Base-by-base conservation (phyloP, 805 yeast species). In the Lachancea cidri region DNA sequence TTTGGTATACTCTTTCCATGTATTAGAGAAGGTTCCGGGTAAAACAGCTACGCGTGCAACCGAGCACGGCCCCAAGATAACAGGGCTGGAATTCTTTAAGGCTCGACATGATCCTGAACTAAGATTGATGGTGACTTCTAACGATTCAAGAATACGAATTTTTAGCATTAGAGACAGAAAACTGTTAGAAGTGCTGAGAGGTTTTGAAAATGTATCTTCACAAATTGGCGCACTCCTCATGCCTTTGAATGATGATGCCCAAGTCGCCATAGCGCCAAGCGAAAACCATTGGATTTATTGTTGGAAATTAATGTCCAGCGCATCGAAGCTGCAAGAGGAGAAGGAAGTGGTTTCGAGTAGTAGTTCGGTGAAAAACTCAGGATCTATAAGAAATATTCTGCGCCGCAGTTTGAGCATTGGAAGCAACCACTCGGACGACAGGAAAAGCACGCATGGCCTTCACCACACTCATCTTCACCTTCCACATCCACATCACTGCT, bases 271-370 rank as follows among this genome's bases (percentile, higher is more conserved):
- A 6, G 71, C 84, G 5, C 95, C 95, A 0, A 83, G 94, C 9
- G 96, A 89, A 57, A 93, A 89, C 63, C 86, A 85, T 50, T 79
- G 88, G 79, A 76, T 85, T 11, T 89, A 88, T 55, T 65, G 86
- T 9, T 91, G 98, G 98, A 72, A 74, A 41, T 60, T 73, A 17
- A 64, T 60, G 33, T 56, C 56, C 4, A 58, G 49, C 17, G 37
- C 42, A 17, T 43, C 53, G 36, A 49, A 48, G 35, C 55, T 50
- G 54, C 50, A 30, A 29, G 51, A 52, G 17, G 38, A 39, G 17
- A 33, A 39, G 14, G 43, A 45, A 20, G 33, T 29, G 20, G 7
- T 42, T 17, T 33, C 34, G 2, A 40, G 39, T 17, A 49, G 43
- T 16, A 4, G 14, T 2, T n/a, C 37, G 4, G 19, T 27, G 11